These are phyloP conservation scores for Coniochaeta sp. DNA, from an alignment of 2,329 filamentous ascomycete species.

Conservation along the genomic window DNA sequence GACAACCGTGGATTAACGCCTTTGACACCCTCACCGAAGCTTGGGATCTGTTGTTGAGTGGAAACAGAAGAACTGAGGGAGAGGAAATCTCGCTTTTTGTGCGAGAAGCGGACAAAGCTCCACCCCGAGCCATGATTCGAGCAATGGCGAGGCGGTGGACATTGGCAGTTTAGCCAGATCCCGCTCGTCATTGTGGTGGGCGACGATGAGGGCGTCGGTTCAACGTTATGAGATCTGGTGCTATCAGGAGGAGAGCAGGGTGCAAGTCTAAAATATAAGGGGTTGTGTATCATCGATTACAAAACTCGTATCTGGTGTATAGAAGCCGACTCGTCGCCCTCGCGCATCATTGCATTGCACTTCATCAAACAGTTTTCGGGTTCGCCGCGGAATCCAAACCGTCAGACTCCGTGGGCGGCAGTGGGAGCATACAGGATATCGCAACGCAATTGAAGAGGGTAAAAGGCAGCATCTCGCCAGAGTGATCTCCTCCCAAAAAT, in stretches of 20 bases:
- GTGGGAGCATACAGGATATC: not conserved
- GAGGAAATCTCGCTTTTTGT: not conserved
- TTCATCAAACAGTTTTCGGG: not conserved
- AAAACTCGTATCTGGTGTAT: constrained; percentile 3
- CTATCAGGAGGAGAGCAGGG: not conserved
- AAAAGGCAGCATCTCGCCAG: not conserved
- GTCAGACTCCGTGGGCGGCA: not conserved
- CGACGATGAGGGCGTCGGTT: not conserved
- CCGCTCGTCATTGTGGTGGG: not conserved
- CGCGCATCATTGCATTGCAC: not conserved
- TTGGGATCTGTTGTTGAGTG: not conserved
- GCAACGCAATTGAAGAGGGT: not conserved
- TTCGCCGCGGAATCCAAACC: not conserved
- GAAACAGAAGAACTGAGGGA: not conserved
- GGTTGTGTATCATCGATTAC: constrained; percentile 1
- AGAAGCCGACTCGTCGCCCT: not conserved
- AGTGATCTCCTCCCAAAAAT: not conserved
- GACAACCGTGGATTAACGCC: not conserved
- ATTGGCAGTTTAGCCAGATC: not conserved
- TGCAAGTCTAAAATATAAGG: not conserved
- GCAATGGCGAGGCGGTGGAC: not conserved
- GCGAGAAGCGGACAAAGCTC: not conserved
- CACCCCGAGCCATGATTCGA: not conserved
- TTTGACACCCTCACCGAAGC: not conserved
- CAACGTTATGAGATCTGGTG: not conserved